Evolutionary conservation across 2,329 filamentous ascomycete species (phyloP).

Genomic region (Davidsoniella neocaledoniae): DNA sequence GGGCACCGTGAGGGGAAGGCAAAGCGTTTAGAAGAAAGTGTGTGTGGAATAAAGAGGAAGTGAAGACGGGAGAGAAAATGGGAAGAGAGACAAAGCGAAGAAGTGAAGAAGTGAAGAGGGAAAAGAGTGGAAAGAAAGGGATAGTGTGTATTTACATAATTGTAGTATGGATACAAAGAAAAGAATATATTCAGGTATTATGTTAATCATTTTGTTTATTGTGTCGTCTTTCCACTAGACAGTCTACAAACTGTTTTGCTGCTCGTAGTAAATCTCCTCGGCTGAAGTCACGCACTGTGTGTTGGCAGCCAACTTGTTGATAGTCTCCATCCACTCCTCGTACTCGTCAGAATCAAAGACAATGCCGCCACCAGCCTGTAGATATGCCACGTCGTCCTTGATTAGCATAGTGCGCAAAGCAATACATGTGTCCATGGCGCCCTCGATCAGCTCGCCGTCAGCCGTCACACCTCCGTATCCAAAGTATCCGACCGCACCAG

Average conservation of each 20-base stretch:
- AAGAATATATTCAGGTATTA: not conserved
- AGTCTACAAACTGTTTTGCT: constrained; percentile 15
- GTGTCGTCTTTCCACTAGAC: too few relatives aligned
- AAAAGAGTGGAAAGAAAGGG: not conserved
- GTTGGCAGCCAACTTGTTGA: constrained; percentile 88
- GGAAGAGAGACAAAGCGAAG: too few relatives aligned
- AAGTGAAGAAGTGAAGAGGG: not conserved
- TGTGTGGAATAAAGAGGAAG: too few relatives aligned
- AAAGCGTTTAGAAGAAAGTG: not conserved
- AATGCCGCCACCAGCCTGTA: constrained; percentile 79
- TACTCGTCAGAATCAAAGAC: constrained; percentile 87
- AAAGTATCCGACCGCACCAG: constrained; percentile 92
- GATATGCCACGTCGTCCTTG: constrained; percentile 79
- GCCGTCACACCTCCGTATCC: constrained; percentile 61
- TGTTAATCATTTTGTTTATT: too few relatives aligned
- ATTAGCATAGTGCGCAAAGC: constrained; percentile 82
- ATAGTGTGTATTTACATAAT: not conserved
- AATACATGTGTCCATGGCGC: constrained; percentile 79
- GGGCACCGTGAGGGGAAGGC: not conserved
- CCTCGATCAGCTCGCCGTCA: constrained; percentile 48
- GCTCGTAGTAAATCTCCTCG: constrained; percentile 44
- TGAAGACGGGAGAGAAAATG: not conserved
- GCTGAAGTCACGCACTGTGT: constrained; percentile 76
- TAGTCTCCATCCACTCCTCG: constrained; percentile 85
- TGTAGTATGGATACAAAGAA: not conserved